A percentile compares a stretch with the other conserved stretches of the same genome.
phyloP scores from a whole-genome alignment of 2,329 filamentous ascomycete genomes.

The Ophiostoma perfectum region DNA sequence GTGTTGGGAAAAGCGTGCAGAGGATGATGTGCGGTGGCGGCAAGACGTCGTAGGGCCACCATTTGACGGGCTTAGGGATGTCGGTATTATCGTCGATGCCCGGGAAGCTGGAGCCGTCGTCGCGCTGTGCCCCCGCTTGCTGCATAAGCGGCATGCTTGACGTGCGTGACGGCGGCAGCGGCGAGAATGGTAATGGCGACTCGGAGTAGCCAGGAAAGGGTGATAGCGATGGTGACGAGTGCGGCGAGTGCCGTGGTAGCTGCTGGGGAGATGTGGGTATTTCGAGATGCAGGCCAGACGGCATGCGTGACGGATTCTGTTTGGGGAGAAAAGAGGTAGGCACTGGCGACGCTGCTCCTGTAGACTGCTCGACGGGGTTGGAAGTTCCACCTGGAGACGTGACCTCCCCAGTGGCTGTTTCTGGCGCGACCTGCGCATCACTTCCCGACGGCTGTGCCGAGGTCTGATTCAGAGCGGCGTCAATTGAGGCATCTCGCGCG shows the following conservation, averaged over 20 bases:
- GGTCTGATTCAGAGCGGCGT: neutral
- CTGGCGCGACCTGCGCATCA: neutral
- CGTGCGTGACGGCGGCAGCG: constrained; percentile 36
- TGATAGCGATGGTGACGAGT: constrained; percentile 46
- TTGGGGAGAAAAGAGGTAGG: neutral
- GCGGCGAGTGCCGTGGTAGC: constrained; percentile 33
- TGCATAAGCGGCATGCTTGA: constrained; percentile 35
- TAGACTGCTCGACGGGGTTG: neutral
- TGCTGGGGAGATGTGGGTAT: constrained; percentile 36
- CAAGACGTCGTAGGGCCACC: constrained; percentile 76
- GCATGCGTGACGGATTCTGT: constrained; percentile 2
- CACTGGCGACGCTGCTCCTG: neutral
- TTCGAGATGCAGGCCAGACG: constrained; percentile 37
- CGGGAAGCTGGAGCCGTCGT: constrained; percentile 39
- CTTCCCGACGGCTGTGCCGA: neutral
- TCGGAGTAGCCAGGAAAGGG: constrained; percentile 68
- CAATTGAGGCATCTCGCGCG: neutral
- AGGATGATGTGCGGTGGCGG: constrained; percentile 67
- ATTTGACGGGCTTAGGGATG: constrained; percentile 49
- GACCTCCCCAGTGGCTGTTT: neutral
- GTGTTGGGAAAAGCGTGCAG: constrained; percentile 77
- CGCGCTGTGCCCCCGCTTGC: neutral
- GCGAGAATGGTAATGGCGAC: constrained; percentile 46
- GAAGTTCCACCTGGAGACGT: neutral
- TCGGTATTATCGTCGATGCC: constrained; percentile 38